Evolutionary conservation across 306 rosid genomes (phyloP).

Genomic region (Malus domestica): ASM211411v1 NC_041794.1:28378501-28379000

Average conservation of each 20-base stretch:
- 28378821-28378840: not conserved
- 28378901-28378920: not conserved
- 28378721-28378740: not conserved
- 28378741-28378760: not conserved
- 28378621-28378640: not conserved
- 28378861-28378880: conserved; percentile 34
- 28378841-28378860: conserved; percentile 29
- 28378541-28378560: too few relatives aligned
- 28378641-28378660: not conserved
- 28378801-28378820: not conserved
- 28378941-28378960: not conserved
- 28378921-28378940: not conserved
- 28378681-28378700: not conserved
- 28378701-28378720: not conserved
- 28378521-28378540: too few relatives aligned
- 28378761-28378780: not conserved
- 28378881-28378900: not conserved
- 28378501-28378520: too few relatives aligned
- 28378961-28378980: not conserved
- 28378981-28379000: not conserved
- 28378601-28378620: not conserved
- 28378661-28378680: not conserved
- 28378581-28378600: not conserved
- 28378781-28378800: not conserved
- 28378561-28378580: too few relatives aligned